phyloP scores from a whole-genome alignment of 1,139 yeast genomes.

The Torulaspora pretoriensis region DNA sequence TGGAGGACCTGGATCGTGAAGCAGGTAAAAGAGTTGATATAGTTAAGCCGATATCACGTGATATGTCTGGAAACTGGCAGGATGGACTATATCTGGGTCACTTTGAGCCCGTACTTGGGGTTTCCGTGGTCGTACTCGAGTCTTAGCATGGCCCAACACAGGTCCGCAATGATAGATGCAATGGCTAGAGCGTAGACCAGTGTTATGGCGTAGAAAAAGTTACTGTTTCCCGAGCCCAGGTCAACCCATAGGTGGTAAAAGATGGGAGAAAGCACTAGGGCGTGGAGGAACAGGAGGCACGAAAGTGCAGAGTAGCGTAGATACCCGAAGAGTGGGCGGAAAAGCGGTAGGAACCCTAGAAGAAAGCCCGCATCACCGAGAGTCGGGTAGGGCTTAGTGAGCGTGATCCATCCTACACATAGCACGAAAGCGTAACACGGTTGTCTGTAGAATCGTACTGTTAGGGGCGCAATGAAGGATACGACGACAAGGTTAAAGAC shows the following conservation, averaged over 20 bases:
- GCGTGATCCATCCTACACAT: slow-evolving; percentile 60
- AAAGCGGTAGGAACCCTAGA: slow-evolving; percentile 55
- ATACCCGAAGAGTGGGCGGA: slow-evolving; percentile 43
- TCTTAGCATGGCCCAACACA: slow-evolving; percentile 76
- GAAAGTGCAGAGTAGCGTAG: slow-evolving; percentile 45
- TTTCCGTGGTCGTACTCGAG: slow-evolving; percentile 55
- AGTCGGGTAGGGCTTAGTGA: slow-evolving; percentile 84
- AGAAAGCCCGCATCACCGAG: slow-evolving; percentile 78
- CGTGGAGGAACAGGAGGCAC: slow-evolving; percentile 45
- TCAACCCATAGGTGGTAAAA: slow-evolving; percentile 94
- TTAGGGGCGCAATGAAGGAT: slow-evolving; percentile 66
- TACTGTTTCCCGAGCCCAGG: slow-evolving; percentile 90
- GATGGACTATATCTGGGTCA: slow-evolving; percentile 34
- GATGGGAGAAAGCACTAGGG: slow-evolving; percentile 68
- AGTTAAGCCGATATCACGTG: too few species aligned
- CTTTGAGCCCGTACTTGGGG: slow-evolving; percentile 27
- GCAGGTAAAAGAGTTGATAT: neutral
- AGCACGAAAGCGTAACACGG: slow-evolving; percentile 66
- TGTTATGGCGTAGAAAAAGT: slow-evolving; percentile 92
- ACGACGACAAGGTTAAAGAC: slow-evolving; percentile 77
- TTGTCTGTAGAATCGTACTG: slow-evolving; percentile 61
- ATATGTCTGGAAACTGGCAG: too few species aligned
- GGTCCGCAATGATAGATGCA: slow-evolving; percentile 65
- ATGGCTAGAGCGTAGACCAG: slow-evolving; percentile 74
- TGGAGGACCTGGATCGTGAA: neutral